Evolutionary conservation across 352 stramenopile species (phyloP), one percentile per base, ranked within the genome.

Genomic region (Blastocystis hominis): DNA sequence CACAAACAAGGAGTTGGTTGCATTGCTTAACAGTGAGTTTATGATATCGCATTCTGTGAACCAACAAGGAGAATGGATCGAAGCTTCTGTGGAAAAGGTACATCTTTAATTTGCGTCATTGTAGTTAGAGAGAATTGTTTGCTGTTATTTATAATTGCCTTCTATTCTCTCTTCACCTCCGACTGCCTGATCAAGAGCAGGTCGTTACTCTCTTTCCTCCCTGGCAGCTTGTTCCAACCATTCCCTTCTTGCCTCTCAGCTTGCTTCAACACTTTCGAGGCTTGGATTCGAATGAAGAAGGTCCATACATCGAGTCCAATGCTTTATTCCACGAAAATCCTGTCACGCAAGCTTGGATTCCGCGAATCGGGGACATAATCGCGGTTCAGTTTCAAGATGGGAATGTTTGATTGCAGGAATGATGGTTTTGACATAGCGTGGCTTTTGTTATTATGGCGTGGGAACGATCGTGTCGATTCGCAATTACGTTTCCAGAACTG

Each of bases 221-320:
- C 10, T 84, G 72, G 72, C 72, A 50, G 38, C 0, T 80, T 30
- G 50, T 64, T 40, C 30, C 72, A 34, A n/a, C 30, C 3, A 38
- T 46, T 9, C 46, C 72, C 24, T 17, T 84, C 3, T 34, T 84
- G 10, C 72, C 72, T 10, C n/a, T 84, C 3, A 9, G 13, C 20
- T 46, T 84, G n/a, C 7, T 84, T n/a, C 40, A 56, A 15, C 72
- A 84, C 56, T 84, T 68, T 46, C 50, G 42, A 44, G 72, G 72
- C 4, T n/a, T 84, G 40, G 50, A 63, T 17, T 47, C 30, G 17
- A 38, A 3, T 4, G 44, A 40, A 9, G 13, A 42, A 13, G 24
- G 5, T 4, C 34, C 50, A 34, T 80, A 78, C 42, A 3, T 86
- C 10, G 34, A 86, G 7, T 24, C 36, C 20, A 86, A 86, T 6